These are phyloP conservation scores for Verticillium isaacii DNA, from an alignment of 2,329 filamentous ascomycete genomes.

Conservation along the genomic window DNA sequence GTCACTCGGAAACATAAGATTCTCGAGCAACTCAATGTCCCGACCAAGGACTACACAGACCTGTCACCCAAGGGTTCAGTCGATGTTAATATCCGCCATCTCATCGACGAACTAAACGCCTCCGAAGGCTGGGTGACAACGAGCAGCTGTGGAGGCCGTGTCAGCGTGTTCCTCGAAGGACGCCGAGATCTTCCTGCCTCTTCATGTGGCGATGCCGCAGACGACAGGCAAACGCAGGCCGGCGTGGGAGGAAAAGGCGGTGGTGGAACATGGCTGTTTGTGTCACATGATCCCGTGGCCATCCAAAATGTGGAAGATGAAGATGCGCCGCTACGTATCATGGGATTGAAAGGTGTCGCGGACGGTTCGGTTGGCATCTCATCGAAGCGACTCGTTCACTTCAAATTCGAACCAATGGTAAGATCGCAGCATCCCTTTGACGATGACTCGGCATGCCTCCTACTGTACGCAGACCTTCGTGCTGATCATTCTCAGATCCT, in stretches of 20 bases:
- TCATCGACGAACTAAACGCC: slow-evolving; percentile 75
- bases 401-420: slow-evolving; percentile 96
- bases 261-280: slow-evolving; percentile 79
- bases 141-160: slow-evolving; percentile 84
- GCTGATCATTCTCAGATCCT: slow-evolving; percentile 60
- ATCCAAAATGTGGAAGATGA: slow-evolving; percentile 18
- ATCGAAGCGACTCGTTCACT: slow-evolving; percentile 58
- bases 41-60: slow-evolving; percentile 71
- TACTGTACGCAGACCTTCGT: background rate
- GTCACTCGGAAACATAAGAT: slow-evolving; percentile 66
- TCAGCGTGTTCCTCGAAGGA: slow-evolving; percentile 86
- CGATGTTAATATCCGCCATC: slow-evolving; percentile 69
- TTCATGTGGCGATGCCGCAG: slow-evolving; percentile 8
- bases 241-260: slow-evolving; percentile 80
- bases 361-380: slow-evolving; percentile 16
- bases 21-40: slow-evolving; percentile 62
- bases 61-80: slow-evolving; percentile 85
- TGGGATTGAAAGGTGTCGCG: slow-evolving; percentile 34
- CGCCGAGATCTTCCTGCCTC: slow-evolving; percentile 31
- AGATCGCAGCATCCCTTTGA: slow-evolving; percentile 20
- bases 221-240: slow-evolving; percentile 33
- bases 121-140: slow-evolving; percentile 79
- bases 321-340: slow-evolving; percentile 18
- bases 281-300: slow-evolving; percentile 71
- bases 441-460: background rate